phyloP scores from a whole-genome alignment of 306 rosid genomes.

The Quillaja saponaria region DNA sequence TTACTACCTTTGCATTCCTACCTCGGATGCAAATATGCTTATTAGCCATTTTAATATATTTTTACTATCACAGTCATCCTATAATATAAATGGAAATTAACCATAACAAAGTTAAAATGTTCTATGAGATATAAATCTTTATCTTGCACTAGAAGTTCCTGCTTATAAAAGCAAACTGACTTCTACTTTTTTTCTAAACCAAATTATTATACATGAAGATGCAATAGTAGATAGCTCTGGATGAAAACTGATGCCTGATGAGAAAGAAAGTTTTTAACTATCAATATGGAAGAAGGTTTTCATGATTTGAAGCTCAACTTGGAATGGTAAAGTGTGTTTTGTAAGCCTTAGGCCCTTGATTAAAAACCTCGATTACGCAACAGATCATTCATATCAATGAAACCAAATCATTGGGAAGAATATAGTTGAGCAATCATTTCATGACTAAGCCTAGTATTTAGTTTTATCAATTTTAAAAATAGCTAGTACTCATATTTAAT shows the following conservation, averaged over 20 bases:
- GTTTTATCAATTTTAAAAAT: background rate
- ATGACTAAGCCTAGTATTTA: conserved; percentile 7
- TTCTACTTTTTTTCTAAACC: conserved; percentile 34
- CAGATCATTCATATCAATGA: conserved; percentile 14
- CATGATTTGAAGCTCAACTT: conserved; percentile 31
- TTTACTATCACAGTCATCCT: background rate
- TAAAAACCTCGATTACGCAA: conserved; percentile 36
- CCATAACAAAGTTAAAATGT: conserved; percentile 9
- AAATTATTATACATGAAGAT: conserved; percentile 33
- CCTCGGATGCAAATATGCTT: conserved; percentile 5
- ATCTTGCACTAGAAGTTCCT: conserved; percentile 39
- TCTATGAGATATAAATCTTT: conserved; percentile 7
- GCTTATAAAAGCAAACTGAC: conserved; percentile 42
- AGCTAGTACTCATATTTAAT: no score
- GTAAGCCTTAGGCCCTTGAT: conserved; percentile 38
- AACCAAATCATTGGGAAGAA: conserved; percentile 25
- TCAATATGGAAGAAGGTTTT: conserved; percentile 20
- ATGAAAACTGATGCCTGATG: conserved; percentile 24
- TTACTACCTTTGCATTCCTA: background rate
- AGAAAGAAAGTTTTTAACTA: conserved; percentile 31
- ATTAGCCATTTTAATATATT: background rate
- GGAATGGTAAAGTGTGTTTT: conserved; percentile 23
- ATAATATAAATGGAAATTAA: conserved; percentile 14
- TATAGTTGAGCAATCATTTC: conserved; percentile 31
- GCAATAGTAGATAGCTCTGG: conserved; percentile 29